Conservation (phyloP, 257 asterid genomes). For the Solanum gracilifrons region DNA sequence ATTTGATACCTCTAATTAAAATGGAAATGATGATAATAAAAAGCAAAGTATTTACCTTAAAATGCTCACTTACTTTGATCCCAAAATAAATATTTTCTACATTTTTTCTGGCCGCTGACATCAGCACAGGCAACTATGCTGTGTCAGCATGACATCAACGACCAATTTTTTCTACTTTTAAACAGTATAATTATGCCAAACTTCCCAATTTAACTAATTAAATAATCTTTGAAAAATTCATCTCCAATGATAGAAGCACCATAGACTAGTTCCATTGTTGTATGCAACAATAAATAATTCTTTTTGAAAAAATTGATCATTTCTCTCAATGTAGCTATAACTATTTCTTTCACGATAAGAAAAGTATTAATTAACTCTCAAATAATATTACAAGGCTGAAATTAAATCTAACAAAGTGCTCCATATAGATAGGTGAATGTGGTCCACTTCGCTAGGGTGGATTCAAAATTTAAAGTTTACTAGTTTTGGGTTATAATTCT, state of each 20-base stretch:
- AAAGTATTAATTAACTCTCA: background rate
- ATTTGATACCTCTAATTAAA: no score
- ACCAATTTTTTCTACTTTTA: background rate
- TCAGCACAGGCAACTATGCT: background rate
- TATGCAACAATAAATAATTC: background rate
- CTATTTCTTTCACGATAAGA: background rate
- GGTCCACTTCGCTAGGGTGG: background rate
- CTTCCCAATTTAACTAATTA: background rate
- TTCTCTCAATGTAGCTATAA: background rate
- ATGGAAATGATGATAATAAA: no score
- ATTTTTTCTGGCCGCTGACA: background rate
- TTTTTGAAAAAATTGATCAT: background rate
- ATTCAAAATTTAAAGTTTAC: background rate
- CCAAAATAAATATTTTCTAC: no score
- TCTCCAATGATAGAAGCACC: background rate
- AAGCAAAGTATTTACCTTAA: no score
- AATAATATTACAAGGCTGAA: background rate
- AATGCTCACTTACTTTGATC: no score
- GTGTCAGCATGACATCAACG: background rate
- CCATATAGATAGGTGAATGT: background rate
- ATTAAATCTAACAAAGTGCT: background rate
- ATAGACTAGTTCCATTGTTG: background rate
- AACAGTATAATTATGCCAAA: background rate
- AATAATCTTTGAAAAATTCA: background rate
- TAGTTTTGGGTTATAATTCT: rapidly evolving